These are phyloP conservation scores for Ogataea glucozyma DNA, from an alignment of 805 yeast species.

Conservation along the genomic window DNA sequence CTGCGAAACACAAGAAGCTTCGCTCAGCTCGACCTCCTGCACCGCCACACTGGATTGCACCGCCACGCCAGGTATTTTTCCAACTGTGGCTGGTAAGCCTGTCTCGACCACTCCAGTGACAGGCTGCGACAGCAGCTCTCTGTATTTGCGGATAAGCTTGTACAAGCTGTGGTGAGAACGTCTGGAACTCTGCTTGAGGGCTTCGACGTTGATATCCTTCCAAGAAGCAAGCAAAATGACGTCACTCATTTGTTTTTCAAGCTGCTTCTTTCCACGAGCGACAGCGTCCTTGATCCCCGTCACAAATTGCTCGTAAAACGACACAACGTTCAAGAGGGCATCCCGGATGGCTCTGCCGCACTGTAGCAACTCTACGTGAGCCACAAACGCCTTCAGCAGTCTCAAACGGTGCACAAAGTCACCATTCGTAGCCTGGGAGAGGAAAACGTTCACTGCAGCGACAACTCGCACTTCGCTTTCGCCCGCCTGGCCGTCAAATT, in stretches of 20 bases:
- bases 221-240: constrained; percentile 89
- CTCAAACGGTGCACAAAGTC: constrained; percentile 63
- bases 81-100: constrained; percentile 43
- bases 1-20: background rate
- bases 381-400: constrained; percentile 63
- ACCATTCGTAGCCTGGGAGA: constrained; percentile 76
- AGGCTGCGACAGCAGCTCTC: constrained; percentile 55
- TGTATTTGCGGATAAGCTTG: constrained; percentile 80
- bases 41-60: constrained; percentile 11
- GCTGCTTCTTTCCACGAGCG: constrained; percentile 44
- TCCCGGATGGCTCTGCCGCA: constrained; percentile 31
- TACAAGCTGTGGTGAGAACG: constrained; percentile 82
- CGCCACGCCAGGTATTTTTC: constrained; percentile 9
- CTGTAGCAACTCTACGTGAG: constrained; percentile 45
- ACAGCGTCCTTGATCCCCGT: constrained; percentile 50
- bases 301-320: constrained; percentile 68
- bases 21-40: constrained; percentile 28
- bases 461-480: constrained; percentile 40
- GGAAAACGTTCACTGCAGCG: constrained; percentile 68
- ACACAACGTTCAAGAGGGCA: constrained; percentile 57
- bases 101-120: constrained; percentile 58
- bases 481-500: constrained; percentile 38
- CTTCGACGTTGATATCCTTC: constrained; percentile 94
- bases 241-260: constrained; percentile 82
- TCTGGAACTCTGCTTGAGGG: constrained; percentile 90